Conservation (phyloP, 208 protist genomes). For the Trichomonas tenax region DNA sequence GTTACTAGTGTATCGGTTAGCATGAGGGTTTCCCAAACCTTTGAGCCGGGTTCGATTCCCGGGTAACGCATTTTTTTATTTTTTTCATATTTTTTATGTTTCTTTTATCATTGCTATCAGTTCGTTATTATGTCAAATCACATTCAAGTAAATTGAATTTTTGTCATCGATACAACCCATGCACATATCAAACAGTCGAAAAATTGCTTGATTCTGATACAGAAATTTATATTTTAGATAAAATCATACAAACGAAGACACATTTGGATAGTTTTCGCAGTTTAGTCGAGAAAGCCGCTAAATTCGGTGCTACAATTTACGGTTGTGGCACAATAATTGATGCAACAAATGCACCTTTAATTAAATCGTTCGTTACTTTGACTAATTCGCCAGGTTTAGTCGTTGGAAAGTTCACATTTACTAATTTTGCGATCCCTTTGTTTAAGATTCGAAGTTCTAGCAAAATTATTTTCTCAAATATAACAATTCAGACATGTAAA, state of each 20-base stretch:
- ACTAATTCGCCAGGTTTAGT: not conserved
- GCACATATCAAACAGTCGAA: not conserved
- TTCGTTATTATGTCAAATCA: not conserved
- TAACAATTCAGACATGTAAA: not conserved
- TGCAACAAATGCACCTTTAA: not conserved
- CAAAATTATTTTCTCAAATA: not conserved
- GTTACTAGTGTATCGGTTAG: not conserved
- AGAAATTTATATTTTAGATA: not conserved
- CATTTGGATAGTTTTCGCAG: not conserved
- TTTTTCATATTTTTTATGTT: not conserved
- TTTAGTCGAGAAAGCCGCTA: not conserved
- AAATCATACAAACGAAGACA: not conserved
- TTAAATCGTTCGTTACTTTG: not conserved
- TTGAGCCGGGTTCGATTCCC: conserved; percentile 14
- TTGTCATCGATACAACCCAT: not conserved
- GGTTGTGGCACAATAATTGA: not conserved
- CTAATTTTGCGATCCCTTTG: not conserved
- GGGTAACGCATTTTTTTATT: not conserved
- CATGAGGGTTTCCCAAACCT: not conserved
- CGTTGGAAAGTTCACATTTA: not conserved
- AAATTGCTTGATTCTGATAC: not conserved
- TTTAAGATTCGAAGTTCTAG: not conserved
- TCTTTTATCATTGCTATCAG: not conserved
- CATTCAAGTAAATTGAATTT: not conserved
- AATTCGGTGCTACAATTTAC: not conserved